Evolutionary conservation across 768 basidiomycete genomes (phyloP).

Genomic region (Boletus pseudo-olivaceus): DNA sequence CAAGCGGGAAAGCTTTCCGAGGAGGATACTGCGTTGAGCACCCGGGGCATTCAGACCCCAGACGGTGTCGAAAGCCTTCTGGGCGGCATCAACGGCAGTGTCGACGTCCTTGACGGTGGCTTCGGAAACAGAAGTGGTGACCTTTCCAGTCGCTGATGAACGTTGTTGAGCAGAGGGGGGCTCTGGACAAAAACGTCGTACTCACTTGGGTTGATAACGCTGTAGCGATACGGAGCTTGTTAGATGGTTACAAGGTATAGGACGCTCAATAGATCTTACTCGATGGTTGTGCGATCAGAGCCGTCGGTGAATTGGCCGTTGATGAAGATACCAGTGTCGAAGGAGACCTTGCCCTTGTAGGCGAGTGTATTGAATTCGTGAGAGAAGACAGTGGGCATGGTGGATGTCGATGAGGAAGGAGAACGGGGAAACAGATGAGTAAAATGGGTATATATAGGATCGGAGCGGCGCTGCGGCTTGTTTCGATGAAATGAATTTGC

Average conservation of each 20-base stretch:
- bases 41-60: conserved; percentile 70
- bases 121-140: conserved; percentile 51
- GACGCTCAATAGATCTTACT: conserved; percentile 44
- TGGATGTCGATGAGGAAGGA: conserved; percentile 5
- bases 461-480: not conserved
- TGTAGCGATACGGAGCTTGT: conserved; percentile 20
- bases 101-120: conserved; percentile 73
- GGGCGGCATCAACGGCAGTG: conserved; percentile 64
- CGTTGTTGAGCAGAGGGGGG: not conserved
- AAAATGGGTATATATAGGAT: conserved; percentile 17
- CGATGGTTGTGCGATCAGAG: conserved; percentile 55
- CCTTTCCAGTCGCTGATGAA: conserved; percentile 55
- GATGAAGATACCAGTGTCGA: conserved; percentile 72
- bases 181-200: not conserved
- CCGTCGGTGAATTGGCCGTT: conserved; percentile 63
- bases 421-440: too few species aligned
- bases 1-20: conserved; percentile 61
- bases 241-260: not conserved
- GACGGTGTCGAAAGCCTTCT: conserved; percentile 53
- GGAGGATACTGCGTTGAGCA: conserved; percentile 46
- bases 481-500: too few species aligned
- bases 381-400: conserved; percentile 42
- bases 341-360: conserved; percentile 55
- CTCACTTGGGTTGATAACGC: conserved; percentile 57
- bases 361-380: conserved; percentile 50